Base-by-base conservation (phyloP, 768 basidiomycete species). In the Myochromella boudieri region DNA sequence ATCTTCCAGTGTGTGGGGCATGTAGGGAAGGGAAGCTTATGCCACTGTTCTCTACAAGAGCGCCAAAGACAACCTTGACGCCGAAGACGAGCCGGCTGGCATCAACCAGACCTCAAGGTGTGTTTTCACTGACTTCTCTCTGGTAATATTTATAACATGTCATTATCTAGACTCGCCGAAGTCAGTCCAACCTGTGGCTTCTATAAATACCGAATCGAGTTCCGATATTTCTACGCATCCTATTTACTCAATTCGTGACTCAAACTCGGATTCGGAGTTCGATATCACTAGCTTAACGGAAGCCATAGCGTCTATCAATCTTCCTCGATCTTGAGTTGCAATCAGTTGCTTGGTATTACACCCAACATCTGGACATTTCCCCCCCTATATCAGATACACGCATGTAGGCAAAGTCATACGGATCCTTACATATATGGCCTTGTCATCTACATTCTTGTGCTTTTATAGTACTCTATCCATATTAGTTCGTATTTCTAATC, bases 21-120 rank as follows among this genome's bases (percentile, higher is more conserved):
- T 90, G 87, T 57, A 79, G 74, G 58, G 69, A 64, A 36, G 86
- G 87, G 6, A 72, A 63, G 42, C 73, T 89, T 7, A 55, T 75
- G 9, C 80, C 87, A 9, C 66, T 81, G 17, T 88, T 87, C 60
- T 56, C 60, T 15, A 66, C 72, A 34, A 69, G 64, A 32, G 55
- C 62, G 3, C 60, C 57, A 42, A 67, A 45, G 28, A 29, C 64
- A 7, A 64, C 71, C 3, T 69, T 68, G 46, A 69, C 62, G 7
- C 60, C 64, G 9, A 69, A 68, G 54, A 62, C 62, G 20, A 70
- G 76, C 52, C 69, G 68, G 34, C 67, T 75, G 63, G 78, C 77
- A 4, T 65, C 75, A 22, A 59, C 57, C 18, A 73, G 64, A 44
- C 59, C 73, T 22, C 73, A 70, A 68, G 80, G 83, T 78, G 57